Percentiles rank a stretch among this genome's conserved stretches.
Conservation (phyloP, 768 basidiomycete genomes). For the Lactarius quietus region DNA sequence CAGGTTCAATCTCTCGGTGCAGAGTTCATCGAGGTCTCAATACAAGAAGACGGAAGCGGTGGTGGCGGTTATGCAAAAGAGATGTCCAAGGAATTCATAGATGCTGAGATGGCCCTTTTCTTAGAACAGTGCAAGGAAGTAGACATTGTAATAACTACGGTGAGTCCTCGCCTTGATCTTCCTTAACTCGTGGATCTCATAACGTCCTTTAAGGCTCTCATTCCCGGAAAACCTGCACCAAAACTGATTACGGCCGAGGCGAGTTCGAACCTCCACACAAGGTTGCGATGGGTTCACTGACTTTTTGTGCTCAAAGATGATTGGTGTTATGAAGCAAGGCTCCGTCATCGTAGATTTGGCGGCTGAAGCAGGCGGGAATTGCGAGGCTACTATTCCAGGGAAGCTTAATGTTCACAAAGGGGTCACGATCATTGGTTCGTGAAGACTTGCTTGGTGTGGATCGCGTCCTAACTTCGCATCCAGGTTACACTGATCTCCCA, state of each 20-base stretch:
- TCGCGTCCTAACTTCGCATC: background rate
- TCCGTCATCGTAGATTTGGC: slow-evolving; percentile 86
- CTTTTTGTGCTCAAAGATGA: slow-evolving; percentile 47
- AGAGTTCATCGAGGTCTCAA: slow-evolving; percentile 79
- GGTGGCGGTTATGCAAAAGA: slow-evolving; percentile 85
- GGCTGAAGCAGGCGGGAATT: slow-evolving; percentile 88
- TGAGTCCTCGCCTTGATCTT: slow-evolving; percentile 31
- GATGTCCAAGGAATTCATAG: slow-evolving; percentile 88
- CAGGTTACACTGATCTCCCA: slow-evolving; percentile 81
- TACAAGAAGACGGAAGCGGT: slow-evolving; percentile 80
- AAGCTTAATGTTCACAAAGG: slow-evolving; percentile 65
- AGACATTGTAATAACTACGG: slow-evolving; percentile 85
- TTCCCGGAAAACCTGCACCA: slow-evolving; percentile 84
- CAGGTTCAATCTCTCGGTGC: slow-evolving; percentile 89
- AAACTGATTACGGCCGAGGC: slow-evolving; percentile 75
- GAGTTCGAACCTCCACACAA: slow-evolving; percentile 5
- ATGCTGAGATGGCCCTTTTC: slow-evolving; percentile 85
- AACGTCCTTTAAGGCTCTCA: slow-evolving; percentile 52
- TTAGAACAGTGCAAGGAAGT: slow-evolving; percentile 86
- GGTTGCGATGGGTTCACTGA: background rate
- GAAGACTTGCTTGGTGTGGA: background rate
- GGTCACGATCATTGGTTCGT: slow-evolving; percentile 75
- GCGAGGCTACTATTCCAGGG: slow-evolving; percentile 77
- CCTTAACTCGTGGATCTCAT: background rate
- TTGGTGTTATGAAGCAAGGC: slow-evolving; percentile 88